phyloP scores from a whole-genome alignment of 1,284 basidiomycete genomes.

The Apiotrichum mycotoxinovorans region DNA sequence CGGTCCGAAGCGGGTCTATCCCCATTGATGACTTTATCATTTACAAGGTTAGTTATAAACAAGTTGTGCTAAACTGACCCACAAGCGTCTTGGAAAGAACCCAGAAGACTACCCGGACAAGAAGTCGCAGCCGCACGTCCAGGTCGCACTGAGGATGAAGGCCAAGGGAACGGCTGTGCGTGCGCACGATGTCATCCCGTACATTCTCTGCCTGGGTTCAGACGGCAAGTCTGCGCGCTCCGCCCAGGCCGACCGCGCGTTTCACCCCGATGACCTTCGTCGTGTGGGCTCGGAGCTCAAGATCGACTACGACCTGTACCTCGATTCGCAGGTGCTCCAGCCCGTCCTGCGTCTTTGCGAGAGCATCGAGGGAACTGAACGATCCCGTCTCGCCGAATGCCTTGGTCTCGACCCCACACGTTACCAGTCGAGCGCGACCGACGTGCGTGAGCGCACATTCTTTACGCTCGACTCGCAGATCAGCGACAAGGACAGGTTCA shows the following conservation, averaged over 20 bases:
- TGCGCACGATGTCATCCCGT: slow-evolving; percentile 90
- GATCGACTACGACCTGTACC: slow-evolving; percentile 85
- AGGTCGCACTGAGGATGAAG: slow-evolving; percentile 91
- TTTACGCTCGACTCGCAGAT: slow-evolving; percentile 84
- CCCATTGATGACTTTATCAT: slow-evolving; percentile 91
- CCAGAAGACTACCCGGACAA: slow-evolving; percentile 95
- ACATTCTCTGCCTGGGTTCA: slow-evolving; percentile 83
- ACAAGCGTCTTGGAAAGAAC: slow-evolving; percentile 83
- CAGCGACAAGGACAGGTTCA: slow-evolving; percentile 82
- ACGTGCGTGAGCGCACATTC: slow-evolving; percentile 66
- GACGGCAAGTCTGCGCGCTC: slow-evolving; percentile 70
- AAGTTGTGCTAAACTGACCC: not conserved
- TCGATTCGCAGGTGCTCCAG: slow-evolving; percentile 87
- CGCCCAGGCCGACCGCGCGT: slow-evolving; percentile 84
- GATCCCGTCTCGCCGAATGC: slow-evolving; percentile 85
- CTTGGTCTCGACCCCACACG: slow-evolving; percentile 87
- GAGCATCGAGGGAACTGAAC: slow-evolving; percentile 92
- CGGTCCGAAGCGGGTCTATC: slow-evolving; percentile 71
- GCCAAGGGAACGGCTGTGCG: slow-evolving; percentile 73
- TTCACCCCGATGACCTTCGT: slow-evolving; percentile 88
- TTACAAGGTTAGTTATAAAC: slow-evolving; percentile 63
- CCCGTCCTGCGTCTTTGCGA: slow-evolving; percentile 94
- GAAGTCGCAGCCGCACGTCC: slow-evolving; percentile 93
- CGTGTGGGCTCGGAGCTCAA: slow-evolving; percentile 58
- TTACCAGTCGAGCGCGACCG: slow-evolving; percentile 58